A percentile compares a stretch with the other conserved stretches of the same genome.
Evolutionary conservation across 371 early-diverging fungal genomes (phyloP).

Genomic region (Syncephalastrum racemosum): DNA sequence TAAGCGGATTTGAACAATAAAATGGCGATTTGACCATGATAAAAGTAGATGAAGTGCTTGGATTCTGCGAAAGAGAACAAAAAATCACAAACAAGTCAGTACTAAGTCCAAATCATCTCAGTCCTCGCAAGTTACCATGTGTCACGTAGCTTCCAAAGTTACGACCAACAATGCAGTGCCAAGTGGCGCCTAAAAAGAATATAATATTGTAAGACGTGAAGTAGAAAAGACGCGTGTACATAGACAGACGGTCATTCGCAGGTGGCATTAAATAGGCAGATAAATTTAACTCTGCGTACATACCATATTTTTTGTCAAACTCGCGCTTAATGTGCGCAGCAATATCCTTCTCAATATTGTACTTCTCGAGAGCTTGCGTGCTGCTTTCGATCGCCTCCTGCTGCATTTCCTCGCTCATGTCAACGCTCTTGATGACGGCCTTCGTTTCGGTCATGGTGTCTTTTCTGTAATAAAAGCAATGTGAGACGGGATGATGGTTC

Average conservation of each 20-base stretch:
- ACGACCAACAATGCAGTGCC: slow-evolving; percentile 98
- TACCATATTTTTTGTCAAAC: slow-evolving; percentile 95
- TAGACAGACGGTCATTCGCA: not conserved
- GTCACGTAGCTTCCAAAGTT: slow-evolving; percentile 98
- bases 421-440: slow-evolving; percentile 94
- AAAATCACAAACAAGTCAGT: not conserved
- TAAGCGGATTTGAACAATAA: slow-evolving; percentile 93
- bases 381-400: slow-evolving; percentile 93
- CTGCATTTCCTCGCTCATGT: slow-evolving; percentile 98
- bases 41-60: slow-evolving; percentile 98
- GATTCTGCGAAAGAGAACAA: slow-evolving; percentile 55
- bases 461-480: not conserved
- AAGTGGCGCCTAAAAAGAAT: slow-evolving; percentile 72
- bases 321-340: slow-evolving; percentile 97
- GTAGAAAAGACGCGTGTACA: not conserved
- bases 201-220: too few species aligned
- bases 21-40: slow-evolving; percentile 93
- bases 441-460: slow-evolving; percentile 67
- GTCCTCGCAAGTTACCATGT: slow-evolving; percentile 73
- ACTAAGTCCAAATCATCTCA: not conserved
- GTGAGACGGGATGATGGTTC: not conserved
- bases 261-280: not conserved
- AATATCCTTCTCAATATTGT: slow-evolving; percentile 96
- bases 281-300: not conserved
- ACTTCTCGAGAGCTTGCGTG: slow-evolving; percentile 89